Conservation (phyloP, 768 basidiomycete genomes). For the Agrocybe praecox region DNA sequence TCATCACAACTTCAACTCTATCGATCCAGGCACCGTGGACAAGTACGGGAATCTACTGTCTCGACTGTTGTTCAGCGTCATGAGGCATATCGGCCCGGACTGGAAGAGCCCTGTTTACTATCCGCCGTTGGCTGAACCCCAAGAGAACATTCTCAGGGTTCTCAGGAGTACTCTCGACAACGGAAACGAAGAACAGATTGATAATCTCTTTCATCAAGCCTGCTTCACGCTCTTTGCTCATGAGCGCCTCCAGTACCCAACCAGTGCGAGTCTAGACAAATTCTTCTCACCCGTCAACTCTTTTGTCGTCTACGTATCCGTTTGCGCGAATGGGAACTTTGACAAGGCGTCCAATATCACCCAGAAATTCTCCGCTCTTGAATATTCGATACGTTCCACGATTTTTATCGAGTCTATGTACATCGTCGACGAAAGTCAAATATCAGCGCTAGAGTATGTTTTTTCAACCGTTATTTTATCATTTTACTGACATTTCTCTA, state of each 20-base stretch:
- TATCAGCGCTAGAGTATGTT: too few species aligned
- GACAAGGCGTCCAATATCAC: conserved; percentile 1
- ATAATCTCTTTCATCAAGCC: conserved; percentile 1
- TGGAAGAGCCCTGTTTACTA: not conserved
- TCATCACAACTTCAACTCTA: too few species aligned
- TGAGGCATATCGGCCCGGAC: not conserved
- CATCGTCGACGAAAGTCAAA: too few species aligned
- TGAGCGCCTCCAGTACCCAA: not conserved
- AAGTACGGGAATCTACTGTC: too few species aligned
- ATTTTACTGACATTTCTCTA: not conserved
- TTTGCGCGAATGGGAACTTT: not conserved
- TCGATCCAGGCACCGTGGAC: too few species aligned
- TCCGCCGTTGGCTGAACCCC: not conserved
- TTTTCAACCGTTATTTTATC: conserved; percentile 2
- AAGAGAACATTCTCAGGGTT: not conserved
- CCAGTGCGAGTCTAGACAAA: not conserved
- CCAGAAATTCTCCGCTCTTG: not conserved
- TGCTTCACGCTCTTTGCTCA: conserved; percentile 10
- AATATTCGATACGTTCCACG: conserved; percentile 4
- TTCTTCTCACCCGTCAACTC: conserved; percentile 11
- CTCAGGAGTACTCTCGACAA: not conserved
- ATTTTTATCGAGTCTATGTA: not conserved
- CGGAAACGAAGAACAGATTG: not conserved
- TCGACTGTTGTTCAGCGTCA: too few species aligned
- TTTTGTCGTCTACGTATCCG: conserved; percentile 1